Base-by-base conservation (phyloP, 306 rosid species). In the Cicer cuneatum region DNA sequence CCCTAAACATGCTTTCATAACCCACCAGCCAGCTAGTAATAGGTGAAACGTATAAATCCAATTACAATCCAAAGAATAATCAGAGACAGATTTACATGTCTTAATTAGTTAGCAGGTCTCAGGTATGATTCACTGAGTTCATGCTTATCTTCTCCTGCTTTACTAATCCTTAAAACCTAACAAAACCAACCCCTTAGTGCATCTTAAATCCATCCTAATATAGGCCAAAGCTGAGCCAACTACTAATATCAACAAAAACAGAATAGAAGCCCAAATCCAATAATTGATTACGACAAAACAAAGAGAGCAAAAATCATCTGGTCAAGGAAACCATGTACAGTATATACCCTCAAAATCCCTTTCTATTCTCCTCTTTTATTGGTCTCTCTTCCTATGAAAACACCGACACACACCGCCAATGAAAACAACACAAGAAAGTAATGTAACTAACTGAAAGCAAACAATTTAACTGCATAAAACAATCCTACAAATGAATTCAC, bases 321-420 rank as follows among this genome's bases (percentile, higher is more conserved):
- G 14, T n/a, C 19, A 78, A 45, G 52, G 42, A 77, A 67, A 45
- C 46, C 57, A 57, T 43, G 62, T 19, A 49, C 35, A 29, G 35
- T 29, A 29, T 29, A 29, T 11, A 7, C 42, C 63, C 51, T 18
- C 39, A 2, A 51, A 74, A 65, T 5, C 10, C 37, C 2, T 45
- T 52, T 54, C 33, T 42, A 43, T 8, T 68, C 33, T 57, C 16
- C 11, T 15, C 15, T 47, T 7, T 35, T 2, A 52, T 52, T 8
- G 33, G 33, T 16, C 6, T 52, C 59, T 16, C 24, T 52, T 52
- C 33, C 59, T 16, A 52, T 7, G 10, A 7, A 41, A 19, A 54
- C 61, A 52, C 29, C 10, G 12, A 39, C 51, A 72, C 35, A 43
- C 67, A 57, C 18, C 35, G 15, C 21, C 37, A 35, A 47, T 61